phyloP scores from a whole-genome alignment of 2,329 filamentous ascomycete species.

The Chlorencoelia australis region DNA sequence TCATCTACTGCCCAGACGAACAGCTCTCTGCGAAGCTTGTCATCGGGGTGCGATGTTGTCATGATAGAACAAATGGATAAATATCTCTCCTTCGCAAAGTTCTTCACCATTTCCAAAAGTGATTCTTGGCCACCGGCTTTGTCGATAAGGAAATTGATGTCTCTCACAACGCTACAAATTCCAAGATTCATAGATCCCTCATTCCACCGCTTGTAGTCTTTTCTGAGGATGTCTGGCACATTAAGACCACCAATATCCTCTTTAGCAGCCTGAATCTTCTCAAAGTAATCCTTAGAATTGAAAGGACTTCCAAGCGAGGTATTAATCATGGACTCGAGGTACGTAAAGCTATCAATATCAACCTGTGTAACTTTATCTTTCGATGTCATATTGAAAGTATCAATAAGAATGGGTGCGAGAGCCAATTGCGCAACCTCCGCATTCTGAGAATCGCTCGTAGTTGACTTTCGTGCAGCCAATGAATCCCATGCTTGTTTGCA shows the following conservation, averaged over 20 bases:
- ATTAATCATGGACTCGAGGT: conserved; percentile 41
- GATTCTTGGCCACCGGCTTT: conserved; percentile 34
- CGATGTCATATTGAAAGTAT: conserved; percentile 56
- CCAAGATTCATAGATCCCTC: conserved; percentile 48
- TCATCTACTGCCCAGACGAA: conserved; percentile 53
- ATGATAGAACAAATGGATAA: conserved; percentile 59
- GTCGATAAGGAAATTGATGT: conserved; percentile 51
- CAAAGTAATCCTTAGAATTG: conserved; percentile 45
- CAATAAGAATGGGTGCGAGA: conserved; percentile 62
- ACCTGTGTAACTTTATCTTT: conserved; percentile 54
- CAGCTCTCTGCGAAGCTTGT: conserved; percentile 54
- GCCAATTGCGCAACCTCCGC: conserved; percentile 55
- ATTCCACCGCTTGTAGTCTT: conserved; percentile 78
- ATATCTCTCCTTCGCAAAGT: conserved; percentile 44
- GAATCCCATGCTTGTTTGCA: conserved; percentile 58
- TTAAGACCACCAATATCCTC: conserved; percentile 51
- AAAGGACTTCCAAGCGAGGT: conserved; percentile 30
- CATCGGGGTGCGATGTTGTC: conserved; percentile 50
- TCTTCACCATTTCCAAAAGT: conserved; percentile 39
- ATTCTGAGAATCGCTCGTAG: no score
- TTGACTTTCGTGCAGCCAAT: conserved; percentile 81
- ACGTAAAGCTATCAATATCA: conserved; percentile 47
- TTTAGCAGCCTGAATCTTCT: conserved; percentile 53
- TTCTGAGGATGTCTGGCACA: conserved; percentile 60
- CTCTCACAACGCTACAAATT: conserved; percentile 55